phyloP scores from a whole-genome alignment of 352 stramenopile genomes.

The Pythium brassicae region DNA sequence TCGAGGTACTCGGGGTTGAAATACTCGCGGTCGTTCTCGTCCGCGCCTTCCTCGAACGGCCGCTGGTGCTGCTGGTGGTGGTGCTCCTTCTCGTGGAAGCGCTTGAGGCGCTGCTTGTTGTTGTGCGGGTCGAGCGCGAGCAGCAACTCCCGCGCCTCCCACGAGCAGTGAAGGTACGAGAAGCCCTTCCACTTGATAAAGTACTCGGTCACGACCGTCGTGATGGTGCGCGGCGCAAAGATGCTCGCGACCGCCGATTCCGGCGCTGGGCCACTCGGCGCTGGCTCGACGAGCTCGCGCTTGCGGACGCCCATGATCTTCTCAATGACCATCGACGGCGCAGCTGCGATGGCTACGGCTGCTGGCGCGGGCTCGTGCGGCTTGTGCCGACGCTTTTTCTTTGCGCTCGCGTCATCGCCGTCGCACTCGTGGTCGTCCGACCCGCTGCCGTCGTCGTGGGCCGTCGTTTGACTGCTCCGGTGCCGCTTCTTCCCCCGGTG shows the following conservation, averaged over 20 bases:
- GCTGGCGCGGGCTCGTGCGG: background rate
- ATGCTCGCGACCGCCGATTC: constrained; percentile 36
- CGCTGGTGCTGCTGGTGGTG: constrained; percentile 36
- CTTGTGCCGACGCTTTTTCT: constrained; percentile 29
- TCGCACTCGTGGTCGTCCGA: constrained; percentile 40
- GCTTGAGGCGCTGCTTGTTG: constrained; percentile 87
- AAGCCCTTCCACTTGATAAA: constrained; percentile 91
- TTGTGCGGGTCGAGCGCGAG: constrained; percentile 72
- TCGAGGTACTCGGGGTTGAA: constrained; percentile 90
- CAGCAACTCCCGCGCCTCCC: constrained; percentile 72
- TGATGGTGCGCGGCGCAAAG: constrained; percentile 28
- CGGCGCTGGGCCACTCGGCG: constrained; percentile 2
- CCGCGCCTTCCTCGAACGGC: constrained; percentile 27
- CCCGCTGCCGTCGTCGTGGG: constrained; percentile 28
- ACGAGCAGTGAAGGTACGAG: constrained; percentile 86
- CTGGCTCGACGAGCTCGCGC: constrained; percentile 31
- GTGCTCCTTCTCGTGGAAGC: constrained; percentile 82
- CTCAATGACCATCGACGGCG: constrained; percentile 77
- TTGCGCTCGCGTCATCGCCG: constrained; percentile 22
- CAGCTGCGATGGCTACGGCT: constrained; percentile 1
- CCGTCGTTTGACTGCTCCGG: no score
- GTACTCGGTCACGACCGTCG: constrained; percentile 63
- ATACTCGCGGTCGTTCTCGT: constrained; percentile 65
- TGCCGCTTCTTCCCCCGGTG: constrained; percentile 22
- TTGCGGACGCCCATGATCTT: constrained; percentile 84